Evolutionary conservation across 768 basidiomycete species (phyloP).

Genomic region (Leccinum variicolor): DNA sequence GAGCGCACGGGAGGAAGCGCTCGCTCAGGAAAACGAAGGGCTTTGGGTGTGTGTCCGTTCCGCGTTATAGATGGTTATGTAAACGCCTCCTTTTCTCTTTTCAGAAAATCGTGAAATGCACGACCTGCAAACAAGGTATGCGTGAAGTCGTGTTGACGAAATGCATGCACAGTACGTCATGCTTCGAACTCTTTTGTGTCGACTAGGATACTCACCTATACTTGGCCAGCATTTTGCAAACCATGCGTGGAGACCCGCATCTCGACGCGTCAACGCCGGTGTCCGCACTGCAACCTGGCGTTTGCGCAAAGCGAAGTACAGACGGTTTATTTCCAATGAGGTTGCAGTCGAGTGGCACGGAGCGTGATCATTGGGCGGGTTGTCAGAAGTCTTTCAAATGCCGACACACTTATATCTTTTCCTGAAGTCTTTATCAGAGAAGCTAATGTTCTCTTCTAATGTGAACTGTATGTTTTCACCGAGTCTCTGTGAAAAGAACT

Average conservation of each 20-base stretch:
- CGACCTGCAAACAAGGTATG: constrained; percentile 77
- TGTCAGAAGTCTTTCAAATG: not conserved
- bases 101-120: constrained; percentile 83
- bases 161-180: constrained; percentile 84
- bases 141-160: constrained; percentile 80
- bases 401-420: not conserved
- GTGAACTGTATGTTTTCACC: not conserved
- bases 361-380: not conserved
- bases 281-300: constrained; percentile 78
- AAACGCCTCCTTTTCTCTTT: not conserved
- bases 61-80: not conserved
- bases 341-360: not conserved
- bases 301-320: constrained; percentile 88
- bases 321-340: constrained; percentile 55
- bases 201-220: not conserved
- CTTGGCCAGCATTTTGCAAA: constrained; percentile 72
- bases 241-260: constrained; percentile 84
- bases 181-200: not conserved
- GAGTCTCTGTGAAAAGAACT: not conserved
- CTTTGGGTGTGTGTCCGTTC: constrained; percentile 50
- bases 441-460: not conserved
- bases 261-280: constrained; percentile 87
- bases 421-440: not conserved
- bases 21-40: constrained; percentile 50
- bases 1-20: constrained; percentile 32